These are phyloP conservation scores for Schizophyllum commune DNA, from an alignment of 1,284 basidiomycete species.

Conservation along the genomic window DNA sequence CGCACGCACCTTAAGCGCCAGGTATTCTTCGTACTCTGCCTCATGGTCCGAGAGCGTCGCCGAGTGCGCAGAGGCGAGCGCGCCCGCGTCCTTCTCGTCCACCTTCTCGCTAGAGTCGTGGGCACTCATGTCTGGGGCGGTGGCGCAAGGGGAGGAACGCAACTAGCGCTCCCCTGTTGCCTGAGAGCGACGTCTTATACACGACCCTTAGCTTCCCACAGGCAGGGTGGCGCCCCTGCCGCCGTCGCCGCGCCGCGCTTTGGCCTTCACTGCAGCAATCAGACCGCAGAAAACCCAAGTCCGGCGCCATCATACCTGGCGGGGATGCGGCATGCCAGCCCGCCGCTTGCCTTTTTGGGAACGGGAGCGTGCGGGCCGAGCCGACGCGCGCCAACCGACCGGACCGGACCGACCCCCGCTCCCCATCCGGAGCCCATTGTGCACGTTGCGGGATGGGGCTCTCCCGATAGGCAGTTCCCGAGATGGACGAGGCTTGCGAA, in stretches of 20 bases:
- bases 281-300: not conserved
- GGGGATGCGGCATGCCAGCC: not conserved
- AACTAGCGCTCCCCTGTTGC: not conserved
- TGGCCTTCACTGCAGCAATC: not conserved
- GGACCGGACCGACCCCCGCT: not conserved
- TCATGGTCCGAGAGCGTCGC: not conserved
- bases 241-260: not conserved
- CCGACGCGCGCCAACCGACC: not conserved
- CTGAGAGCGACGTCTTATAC: not conserved
- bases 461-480: not conserved
- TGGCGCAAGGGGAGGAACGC: not conserved
- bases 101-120: not conserved
- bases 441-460: not conserved
- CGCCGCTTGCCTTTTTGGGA: not conserved
- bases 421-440: not conserved
- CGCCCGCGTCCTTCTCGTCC: not conserved
- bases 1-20: conserved; percentile 1
- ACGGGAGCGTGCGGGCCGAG: not conserved
- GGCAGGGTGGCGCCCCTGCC: not conserved
- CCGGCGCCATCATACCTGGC: not conserved
- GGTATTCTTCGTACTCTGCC: conserved; percentile 4
- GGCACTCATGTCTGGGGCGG: not conserved
- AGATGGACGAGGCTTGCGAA: not conserved
- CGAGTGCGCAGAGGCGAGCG: not conserved
- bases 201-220: not conserved